A percentile compares a stretch with the other conserved stretches of the same genome.
Conservation (phyloP, 169 alveolate species). For the Cryptosporidium xiaoi region DNA sequence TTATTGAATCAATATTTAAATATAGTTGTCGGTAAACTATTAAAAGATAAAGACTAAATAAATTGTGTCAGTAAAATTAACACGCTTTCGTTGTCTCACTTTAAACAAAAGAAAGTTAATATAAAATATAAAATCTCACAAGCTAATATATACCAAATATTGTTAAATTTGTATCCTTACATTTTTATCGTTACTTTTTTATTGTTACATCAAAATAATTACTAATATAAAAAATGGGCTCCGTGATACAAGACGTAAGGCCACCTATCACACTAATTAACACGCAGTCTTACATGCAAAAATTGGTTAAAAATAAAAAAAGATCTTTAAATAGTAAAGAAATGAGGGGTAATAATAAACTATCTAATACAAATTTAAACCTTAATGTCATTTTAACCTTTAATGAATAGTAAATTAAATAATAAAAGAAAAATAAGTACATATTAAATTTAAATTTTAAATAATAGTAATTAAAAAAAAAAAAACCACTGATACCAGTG, state of each 20-base stretch:
- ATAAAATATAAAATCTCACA: background rate
- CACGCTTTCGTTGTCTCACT: background rate
- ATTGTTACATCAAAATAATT: background rate
- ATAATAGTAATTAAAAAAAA: too few relatives aligned
- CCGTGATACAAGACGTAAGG: constrained; percentile 27
- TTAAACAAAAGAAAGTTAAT: background rate
- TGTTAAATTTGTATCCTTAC: background rate
- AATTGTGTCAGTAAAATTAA: too few relatives aligned
- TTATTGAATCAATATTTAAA: too few relatives aligned
- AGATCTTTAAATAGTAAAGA: constrained; percentile 60
- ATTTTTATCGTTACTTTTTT: too few relatives aligned
- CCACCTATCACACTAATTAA: constrained; percentile 52
- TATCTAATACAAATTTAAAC: too few relatives aligned
- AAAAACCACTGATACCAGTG: background rate
- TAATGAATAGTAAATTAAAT: background rate
- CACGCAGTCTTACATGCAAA: constrained; percentile 57
- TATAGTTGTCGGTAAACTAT: too few relatives aligned
- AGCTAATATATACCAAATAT: background rate
- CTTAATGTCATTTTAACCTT: background rate
- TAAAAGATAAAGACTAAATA: too few relatives aligned
- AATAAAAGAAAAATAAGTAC: background rate
- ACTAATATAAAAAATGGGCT: background rate
- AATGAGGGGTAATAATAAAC: background rate
- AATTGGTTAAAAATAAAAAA: background rate
- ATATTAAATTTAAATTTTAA: background rate